Evolutionary conservation across 2,329 filamentous ascomycete species (phyloP).

Genomic region (Leptographium galeiforme): DNA sequence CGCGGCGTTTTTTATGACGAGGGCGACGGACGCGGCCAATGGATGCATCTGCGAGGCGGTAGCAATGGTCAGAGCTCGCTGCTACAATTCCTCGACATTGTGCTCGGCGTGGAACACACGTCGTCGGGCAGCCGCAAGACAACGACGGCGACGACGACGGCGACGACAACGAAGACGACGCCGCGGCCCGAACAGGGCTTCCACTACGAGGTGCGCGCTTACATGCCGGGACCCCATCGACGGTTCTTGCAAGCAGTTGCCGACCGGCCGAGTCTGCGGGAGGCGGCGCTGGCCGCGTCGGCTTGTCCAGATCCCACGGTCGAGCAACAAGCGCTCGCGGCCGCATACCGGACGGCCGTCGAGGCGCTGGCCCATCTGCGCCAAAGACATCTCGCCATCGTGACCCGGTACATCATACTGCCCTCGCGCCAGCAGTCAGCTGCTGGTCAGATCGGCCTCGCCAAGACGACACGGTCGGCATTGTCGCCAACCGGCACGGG

Average conservation of each 20-base stretch:
- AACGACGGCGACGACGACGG: too few species aligned
- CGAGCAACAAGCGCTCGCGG: not conserved
- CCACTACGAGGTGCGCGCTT: conserved; percentile 60
- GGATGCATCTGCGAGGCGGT: conserved; percentile 72
- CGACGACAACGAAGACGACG: not conserved
- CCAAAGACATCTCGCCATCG: conserved; percentile 80
- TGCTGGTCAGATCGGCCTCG: conserved; percentile 13
- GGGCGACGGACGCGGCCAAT: conserved; percentile 50
- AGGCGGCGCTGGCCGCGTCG: too few species aligned
- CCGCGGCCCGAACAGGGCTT: conserved; percentile 16
- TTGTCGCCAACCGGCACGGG: conserved; percentile 60
- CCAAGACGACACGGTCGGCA: not conserved
- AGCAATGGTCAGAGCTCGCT: conserved; percentile 89
- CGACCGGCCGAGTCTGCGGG: conserved; percentile 58
- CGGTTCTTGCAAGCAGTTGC: conserved; percentile 62
- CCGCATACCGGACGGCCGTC: conserved; percentile 56
- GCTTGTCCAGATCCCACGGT: too few species aligned
- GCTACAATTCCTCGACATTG: conserved; percentile 85
- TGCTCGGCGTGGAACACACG: conserved; percentile 68
- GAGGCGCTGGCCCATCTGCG: conserved; percentile 63
- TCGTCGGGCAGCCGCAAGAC: not conserved
- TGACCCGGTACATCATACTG: conserved; percentile 79
- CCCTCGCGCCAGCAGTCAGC: conserved; percentile 45
- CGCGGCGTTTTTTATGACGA: conserved; percentile 76
- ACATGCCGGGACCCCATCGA: conserved; percentile 80